These are phyloP conservation scores for Baorangia bicolor DNA, from an alignment of 768 basidiomycete genomes.

Conservation along the genomic window DNA sequence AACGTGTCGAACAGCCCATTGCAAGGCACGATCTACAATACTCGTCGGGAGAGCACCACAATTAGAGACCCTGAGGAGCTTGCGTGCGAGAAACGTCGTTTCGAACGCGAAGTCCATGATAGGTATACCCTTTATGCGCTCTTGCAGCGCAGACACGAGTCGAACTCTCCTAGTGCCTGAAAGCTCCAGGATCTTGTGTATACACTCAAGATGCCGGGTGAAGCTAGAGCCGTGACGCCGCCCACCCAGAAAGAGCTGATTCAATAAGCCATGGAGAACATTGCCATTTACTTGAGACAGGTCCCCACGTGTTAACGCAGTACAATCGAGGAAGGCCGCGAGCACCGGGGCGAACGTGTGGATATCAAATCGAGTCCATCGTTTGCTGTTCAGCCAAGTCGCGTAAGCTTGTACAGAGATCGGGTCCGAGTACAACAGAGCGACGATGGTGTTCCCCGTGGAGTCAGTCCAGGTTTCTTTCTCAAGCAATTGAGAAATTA, in stretches of 20 bases:
- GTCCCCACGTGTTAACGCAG: conserved; percentile 15
- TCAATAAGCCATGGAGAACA: conserved; percentile 33
- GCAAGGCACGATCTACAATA: conserved; percentile 47
- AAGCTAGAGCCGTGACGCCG: not conserved
- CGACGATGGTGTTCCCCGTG: conserved; percentile 43
- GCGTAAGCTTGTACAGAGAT: conserved; percentile 27
- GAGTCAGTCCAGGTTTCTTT: conserved; percentile 44
- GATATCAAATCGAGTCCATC: conserved; percentile 14
- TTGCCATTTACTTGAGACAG: conserved; percentile 23
- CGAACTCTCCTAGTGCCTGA: conserved; percentile 20
- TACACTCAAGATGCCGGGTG: conserved; percentile 21
- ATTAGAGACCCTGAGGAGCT: conserved; percentile 22
- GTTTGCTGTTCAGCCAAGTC: conserved; percentile 40
- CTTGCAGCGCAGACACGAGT: conserved; percentile 25
- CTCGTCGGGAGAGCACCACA: conserved; percentile 27
- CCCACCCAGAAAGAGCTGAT: conserved; percentile 17
- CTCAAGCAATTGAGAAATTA: conserved; percentile 38
- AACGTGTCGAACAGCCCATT: conserved; percentile 52
- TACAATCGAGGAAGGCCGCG: conserved; percentile 47
- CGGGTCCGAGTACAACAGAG: conserved; percentile 43
- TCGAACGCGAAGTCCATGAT: conserved; percentile 31
- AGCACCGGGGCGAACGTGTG: conserved; percentile 40
- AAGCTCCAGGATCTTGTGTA: conserved; percentile 29
- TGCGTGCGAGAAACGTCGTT: conserved; percentile 33
- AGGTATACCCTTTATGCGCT: conserved; percentile 27